Percentiles rank a stretch among this genome's conserved stretches.
Evolutionary conservation across 2,329 filamentous ascomycete genomes (phyloP).

Genomic region (Colletotrichum sp.): DNA sequence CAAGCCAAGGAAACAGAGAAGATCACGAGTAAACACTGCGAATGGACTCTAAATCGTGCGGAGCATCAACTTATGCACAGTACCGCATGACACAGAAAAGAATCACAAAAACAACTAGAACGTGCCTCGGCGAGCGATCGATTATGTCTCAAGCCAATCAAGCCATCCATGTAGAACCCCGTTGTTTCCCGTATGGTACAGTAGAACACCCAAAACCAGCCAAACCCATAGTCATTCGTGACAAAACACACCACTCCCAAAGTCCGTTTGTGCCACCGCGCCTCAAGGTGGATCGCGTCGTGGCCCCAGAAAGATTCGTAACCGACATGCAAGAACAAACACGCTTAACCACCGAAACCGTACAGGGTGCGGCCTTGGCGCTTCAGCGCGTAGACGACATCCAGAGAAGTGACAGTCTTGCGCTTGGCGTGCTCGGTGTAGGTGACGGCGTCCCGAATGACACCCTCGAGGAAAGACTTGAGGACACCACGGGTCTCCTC

Average conservation of each 20-base stretch:
- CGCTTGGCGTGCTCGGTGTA: constrained; percentile 84
- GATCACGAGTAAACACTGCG: neutral
- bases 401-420: constrained; percentile 77
- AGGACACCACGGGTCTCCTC: constrained; percentile 79
- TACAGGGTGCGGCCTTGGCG: constrained; percentile 79
- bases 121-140: constrained; percentile 19
- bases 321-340: constrained; percentile 34
- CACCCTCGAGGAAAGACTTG: constrained; percentile 79
- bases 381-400: constrained; percentile 72
- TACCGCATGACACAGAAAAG: neutral
- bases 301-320: constrained; percentile 36
- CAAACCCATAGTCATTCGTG: constrained; percentile 47
- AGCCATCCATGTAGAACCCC: constrained; percentile 34
- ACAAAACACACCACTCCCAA: constrained; percentile 38
- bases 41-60: neutral
- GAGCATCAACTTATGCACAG: neutral
- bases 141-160: constrained; percentile 22
- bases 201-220: constrained; percentile 46
- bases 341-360: constrained; percentile 83
- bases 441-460: constrained; percentile 78
- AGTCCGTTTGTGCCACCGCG: constrained; percentile 17
- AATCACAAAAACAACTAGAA: constrained; percentile 2
- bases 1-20: neutral
- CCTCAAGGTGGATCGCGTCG: constrained; percentile 15
- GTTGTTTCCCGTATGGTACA: constrained; percentile 48